phyloP scores from a whole-genome alignment of 2,329 filamentous ascomycete species.

The Ascochyta koolunga region DNA sequence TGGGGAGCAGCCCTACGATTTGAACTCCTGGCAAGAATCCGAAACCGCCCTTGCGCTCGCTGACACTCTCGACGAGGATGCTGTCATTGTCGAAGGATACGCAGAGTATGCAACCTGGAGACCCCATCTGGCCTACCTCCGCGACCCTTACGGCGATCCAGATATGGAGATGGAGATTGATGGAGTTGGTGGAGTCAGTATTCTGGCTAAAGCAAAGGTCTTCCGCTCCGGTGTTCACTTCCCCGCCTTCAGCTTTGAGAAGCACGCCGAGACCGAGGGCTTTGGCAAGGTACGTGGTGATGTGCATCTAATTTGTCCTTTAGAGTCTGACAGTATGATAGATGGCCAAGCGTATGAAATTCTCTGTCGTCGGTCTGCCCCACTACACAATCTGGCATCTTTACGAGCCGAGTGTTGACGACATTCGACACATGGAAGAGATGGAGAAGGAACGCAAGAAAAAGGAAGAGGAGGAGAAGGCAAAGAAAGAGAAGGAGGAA shows the following conservation, averaged over 20 bases:
- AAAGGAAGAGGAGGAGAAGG: constrained; percentile 79
- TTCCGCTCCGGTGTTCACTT: constrained; percentile 97
- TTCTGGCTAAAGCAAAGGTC: constrained; percentile 92
- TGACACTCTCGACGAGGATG: constrained; percentile 94
- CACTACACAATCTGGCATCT: constrained; percentile 99
- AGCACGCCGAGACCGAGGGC: constrained; percentile 96
- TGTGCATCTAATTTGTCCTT: background rate
- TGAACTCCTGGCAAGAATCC: constrained; percentile 99
- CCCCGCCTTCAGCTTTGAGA: constrained; percentile 97
- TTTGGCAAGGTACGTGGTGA: constrained; percentile 82
- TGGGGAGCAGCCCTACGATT: constrained; percentile 95
- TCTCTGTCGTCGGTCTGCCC: constrained; percentile 91
- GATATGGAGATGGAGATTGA: constrained; percentile 99
- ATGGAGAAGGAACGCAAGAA: constrained; percentile 88
- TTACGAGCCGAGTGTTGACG: constrained; percentile 98
- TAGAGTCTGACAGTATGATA: constrained; percentile 50
- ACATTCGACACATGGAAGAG: constrained; percentile 97
- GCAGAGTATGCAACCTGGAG: constrained; percentile 99
- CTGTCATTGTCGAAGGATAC: constrained; percentile 98
- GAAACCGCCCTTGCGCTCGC: constrained; percentile 93
- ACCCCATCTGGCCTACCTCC: constrained; percentile 93
- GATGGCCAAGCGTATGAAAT: constrained; percentile 98
- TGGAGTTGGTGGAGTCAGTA: constrained; percentile 95
- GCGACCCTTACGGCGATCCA: constrained; percentile 95
- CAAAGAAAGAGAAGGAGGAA: constrained; percentile 73